phyloP scores from a whole-genome alignment of 2,329 filamentous ascomycete species.

The Claviceps humidiphila region DNA sequence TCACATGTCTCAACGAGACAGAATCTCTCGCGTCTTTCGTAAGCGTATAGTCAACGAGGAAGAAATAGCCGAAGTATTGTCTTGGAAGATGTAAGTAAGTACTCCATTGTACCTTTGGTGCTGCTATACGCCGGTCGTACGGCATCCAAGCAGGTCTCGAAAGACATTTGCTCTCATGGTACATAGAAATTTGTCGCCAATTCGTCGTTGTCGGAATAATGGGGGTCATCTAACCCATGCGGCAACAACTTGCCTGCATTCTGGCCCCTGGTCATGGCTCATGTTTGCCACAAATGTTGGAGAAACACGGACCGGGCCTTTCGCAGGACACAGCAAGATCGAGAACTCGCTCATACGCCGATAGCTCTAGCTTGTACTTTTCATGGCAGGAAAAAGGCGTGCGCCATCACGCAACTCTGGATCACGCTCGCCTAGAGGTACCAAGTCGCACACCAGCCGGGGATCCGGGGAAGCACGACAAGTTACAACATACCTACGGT shows the following conservation, averaged over 20 bases:
- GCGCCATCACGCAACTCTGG: neutral
- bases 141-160: constrained; percentile 4
- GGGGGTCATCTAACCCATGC: constrained; percentile 3
- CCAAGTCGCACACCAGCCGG: neutral
- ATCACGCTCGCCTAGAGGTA: neutral
- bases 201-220: constrained; percentile 1
- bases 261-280: constrained; percentile 1
- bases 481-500: neutral
- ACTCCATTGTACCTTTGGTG: constrained; percentile 1
- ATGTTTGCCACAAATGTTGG: constrained; percentile 7
- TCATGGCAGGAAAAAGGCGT: neutral
- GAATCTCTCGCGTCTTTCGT: neutral
- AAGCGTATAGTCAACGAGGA: neutral
- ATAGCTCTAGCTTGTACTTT: neutral
- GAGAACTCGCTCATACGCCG: constrained; percentile 2
- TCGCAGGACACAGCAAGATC: constrained; percentile 5
- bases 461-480: neutral
- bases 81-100: neutral
- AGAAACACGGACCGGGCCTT: constrained; percentile 7
- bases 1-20: neutral
- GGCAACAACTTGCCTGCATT: constrained; percentile 4
- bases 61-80: constrained; percentile 5
- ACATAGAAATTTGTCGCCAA: constrained; percentile 1
- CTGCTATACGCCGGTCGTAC: constrained; percentile 8
- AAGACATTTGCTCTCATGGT: constrained; percentile 4